A percentile compares a stretch with the other conserved stretches of the same genome.
Conservation (phyloP, 768 basidiomycete species). For the Tricholoma terreum region DNA sequence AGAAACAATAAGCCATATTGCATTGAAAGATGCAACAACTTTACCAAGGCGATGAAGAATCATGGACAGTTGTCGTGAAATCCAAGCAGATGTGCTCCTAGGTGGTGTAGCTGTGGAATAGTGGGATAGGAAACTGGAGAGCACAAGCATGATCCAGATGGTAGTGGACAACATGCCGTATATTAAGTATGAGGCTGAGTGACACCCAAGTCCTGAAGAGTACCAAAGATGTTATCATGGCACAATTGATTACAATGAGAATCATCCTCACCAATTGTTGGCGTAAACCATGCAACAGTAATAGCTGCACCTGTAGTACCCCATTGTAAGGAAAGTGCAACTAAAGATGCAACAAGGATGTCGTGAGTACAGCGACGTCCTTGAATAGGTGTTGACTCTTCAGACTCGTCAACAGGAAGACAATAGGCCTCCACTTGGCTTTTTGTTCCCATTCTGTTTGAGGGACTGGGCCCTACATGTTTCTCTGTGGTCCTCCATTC, state of each 20-base stretch:
- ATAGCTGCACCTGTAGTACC: slow-evolving; percentile 26
- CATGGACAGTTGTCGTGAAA: slow-evolving; percentile 21
- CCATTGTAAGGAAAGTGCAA: slow-evolving; percentile 27
- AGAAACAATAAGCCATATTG: slow-evolving; percentile 26
- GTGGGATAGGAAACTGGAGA: slow-evolving; percentile 28
- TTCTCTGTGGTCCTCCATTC: slow-evolving; percentile 13
- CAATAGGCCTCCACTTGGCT: slow-evolving; percentile 16
- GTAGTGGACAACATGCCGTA: slow-evolving; percentile 30
- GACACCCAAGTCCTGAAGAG: slow-evolving; percentile 31
- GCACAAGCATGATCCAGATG: slow-evolving; percentile 27
- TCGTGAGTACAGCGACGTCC: slow-evolving; percentile 9
- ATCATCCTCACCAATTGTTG: slow-evolving; percentile 18
- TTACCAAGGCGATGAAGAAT: slow-evolving; percentile 28
- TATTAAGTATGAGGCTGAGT: slow-evolving; percentile 28
- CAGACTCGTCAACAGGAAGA: slow-evolving; percentile 5
- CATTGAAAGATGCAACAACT: slow-evolving; percentile 27
- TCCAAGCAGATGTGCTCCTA: background rate
- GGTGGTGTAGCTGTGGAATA: slow-evolving; percentile 13
- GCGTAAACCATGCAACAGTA: slow-evolving; percentile 23
- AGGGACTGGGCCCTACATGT: background rate
- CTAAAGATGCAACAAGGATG: slow-evolving; percentile 16
- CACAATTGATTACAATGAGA: background rate
- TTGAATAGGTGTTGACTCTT: too few relatives aligned
- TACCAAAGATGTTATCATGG: background rate
- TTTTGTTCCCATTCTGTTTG: slow-evolving; percentile 16